Evolutionary conservation across 768 basidiomycete species (phyloP), one percentile per base, ranked within the genome.

Genomic region (Mycena vitilis): DNA sequence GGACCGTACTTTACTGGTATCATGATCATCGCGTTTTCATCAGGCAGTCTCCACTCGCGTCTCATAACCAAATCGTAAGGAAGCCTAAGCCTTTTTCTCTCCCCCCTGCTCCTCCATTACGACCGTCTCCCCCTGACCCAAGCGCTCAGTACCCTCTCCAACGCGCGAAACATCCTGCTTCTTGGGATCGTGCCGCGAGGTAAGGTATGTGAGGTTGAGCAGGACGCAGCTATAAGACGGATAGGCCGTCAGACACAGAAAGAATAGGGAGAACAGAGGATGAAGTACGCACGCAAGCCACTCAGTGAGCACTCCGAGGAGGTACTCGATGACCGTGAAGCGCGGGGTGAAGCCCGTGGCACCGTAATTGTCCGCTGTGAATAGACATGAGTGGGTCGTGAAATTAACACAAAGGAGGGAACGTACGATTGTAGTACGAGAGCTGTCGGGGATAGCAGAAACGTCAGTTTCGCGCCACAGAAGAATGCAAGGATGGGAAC

Each of bases 341-440:
- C 62, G 65, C 0, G 66, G 56, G 4, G 57, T 66, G 49, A 75
- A 73, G 4, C 74, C 74, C 10, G 60, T 54, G 4, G 53, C 36
- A 22, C 53, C 47, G 54, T 75, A 75, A 30, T 73, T 75, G 3
- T 71, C 57, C 3, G 71, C 71, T 73, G 40, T 25, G 37, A 1
- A 20, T 20, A 38, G 1, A 30, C 30, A 18, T 45, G 2, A 61
- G 13, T 37, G 23, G 11, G 13, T 13, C 13, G 18, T 45, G 42
- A 42, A 36, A 18, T 1, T 1, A 11, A 0, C 3, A 52, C 30
- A 22, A 42, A 20, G 37, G 42, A 4, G 2, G 22, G 23, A 36
- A 59, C 74, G 37, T 18, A 75, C 72, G 70, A 40, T 75, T 73
- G 30, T 69, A 74, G 55, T 75, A 75, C 0, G 73, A 74, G 16